Percentiles rank a stretch among this genome's conserved stretches.
Conservation (phyloP, 169 alveolate species). For the Pseudocohnilembus persalinus region DNA sequence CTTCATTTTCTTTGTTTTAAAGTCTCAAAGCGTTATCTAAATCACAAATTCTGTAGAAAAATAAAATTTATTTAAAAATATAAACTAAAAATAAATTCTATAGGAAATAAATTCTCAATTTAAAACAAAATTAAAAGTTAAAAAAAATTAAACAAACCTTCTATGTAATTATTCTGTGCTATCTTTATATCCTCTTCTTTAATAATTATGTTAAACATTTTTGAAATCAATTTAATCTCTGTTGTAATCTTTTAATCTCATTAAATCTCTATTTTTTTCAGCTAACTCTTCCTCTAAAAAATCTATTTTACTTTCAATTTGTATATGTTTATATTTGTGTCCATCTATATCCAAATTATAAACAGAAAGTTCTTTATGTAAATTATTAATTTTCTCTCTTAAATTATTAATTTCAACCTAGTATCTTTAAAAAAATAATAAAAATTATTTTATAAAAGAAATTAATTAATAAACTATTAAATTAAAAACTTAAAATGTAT, state of each 20-base stretch:
- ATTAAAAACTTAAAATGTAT: too few species aligned
- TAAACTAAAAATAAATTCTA: too few species aligned
- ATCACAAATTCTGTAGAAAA: not conserved
- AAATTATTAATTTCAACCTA: not conserved
- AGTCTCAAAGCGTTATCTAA: not conserved
- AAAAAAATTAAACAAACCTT: too few species aligned
- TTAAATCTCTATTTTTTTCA: not conserved
- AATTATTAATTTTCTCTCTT: not conserved
- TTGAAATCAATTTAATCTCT: not conserved
- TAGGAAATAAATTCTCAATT: not conserved
- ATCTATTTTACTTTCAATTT: not conserved
- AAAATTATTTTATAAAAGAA: too few species aligned
- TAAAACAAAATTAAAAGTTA: too few species aligned
- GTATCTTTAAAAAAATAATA: not conserved
- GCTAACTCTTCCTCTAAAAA: not conserved
- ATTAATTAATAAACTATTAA: too few species aligned
- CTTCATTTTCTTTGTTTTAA: not conserved
- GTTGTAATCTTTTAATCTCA: not conserved
- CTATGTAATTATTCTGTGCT: not conserved
- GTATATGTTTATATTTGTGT: not conserved
- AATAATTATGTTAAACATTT: not conserved
- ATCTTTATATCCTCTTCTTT: not conserved
- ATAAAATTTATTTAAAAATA: too few species aligned
- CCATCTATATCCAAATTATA: not conserved
- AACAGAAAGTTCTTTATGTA: not conserved